Evolutionary conservation across 805 yeast species (phyloP).

Genomic region (Lachancea waltii): DNA sequence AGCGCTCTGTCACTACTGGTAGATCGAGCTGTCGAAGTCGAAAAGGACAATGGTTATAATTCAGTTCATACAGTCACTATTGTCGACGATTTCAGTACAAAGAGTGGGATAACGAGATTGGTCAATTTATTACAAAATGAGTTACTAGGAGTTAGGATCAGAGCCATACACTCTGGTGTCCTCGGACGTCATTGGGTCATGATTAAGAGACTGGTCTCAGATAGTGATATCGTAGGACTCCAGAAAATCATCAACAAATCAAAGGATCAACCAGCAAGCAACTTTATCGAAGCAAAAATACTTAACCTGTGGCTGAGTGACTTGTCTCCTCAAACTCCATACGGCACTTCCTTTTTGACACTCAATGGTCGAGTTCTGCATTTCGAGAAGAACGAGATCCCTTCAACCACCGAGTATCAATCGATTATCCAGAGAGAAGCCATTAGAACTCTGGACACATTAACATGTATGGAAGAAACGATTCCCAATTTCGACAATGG

Average conservation of each 20-base stretch:
- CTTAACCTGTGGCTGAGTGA: slow-evolving; percentile 26
- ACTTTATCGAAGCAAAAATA: slow-evolving; percentile 9
- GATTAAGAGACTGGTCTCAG: slow-evolving; percentile 9
- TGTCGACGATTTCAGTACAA: slow-evolving; percentile 48
- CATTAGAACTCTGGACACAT: slow-evolving; percentile 37
- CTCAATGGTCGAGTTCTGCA: slow-evolving; percentile 50
- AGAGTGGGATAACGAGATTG: slow-evolving; percentile 40
- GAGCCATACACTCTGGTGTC: slow-evolving; percentile 32
- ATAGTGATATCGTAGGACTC: slow-evolving; percentile 22
- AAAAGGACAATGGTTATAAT: slow-evolving; percentile 17
- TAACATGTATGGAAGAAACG: slow-evolving; percentile 22
- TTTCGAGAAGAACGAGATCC: slow-evolving; percentile 26
- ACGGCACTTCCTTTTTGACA: slow-evolving; percentile 37
- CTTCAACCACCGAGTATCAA: slow-evolving; percentile 29
- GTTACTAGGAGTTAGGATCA: slow-evolving; percentile 35
- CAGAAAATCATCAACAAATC: not conserved
- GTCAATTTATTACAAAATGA: slow-evolving; percentile 25
- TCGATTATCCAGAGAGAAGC: slow-evolving; percentile 43
- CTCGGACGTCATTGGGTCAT: slow-evolving; percentile 18
- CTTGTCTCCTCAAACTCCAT: slow-evolving; percentile 16
- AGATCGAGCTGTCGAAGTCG: slow-evolving; percentile 21
- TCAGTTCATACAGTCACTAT: slow-evolving; percentile 42
- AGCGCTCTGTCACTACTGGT: slow-evolving; percentile 15
- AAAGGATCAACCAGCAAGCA: slow-evolving; percentile 4
- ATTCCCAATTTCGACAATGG: slow-evolving; percentile 16